A percentile compares a stretch with the other conserved stretches of the same genome.
Evolutionary conservation across 2,329 filamentous ascomycete species (phyloP).

Genomic region (Blastomyces gilchristii): DNA sequence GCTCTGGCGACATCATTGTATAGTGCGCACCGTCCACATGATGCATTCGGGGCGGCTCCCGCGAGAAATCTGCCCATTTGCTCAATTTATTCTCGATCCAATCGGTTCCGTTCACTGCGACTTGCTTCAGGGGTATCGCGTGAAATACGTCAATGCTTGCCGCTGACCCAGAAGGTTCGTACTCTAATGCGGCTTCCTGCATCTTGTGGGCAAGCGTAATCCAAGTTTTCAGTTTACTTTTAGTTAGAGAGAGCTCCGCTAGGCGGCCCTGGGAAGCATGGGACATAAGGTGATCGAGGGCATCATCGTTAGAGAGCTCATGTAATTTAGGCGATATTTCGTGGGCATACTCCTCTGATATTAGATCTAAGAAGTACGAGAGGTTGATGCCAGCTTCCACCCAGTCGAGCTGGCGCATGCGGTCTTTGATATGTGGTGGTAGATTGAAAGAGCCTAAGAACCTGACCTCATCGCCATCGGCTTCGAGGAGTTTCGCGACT

Average conservation of each 20-base stretch:
- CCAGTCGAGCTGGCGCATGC: slow-evolving; percentile 33
- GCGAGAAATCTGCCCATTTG: slow-evolving; percentile 30
- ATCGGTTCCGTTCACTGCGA: slow-evolving; percentile 17
- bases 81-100: slow-evolving; percentile 18
- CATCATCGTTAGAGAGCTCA: slow-evolving; percentile 12
- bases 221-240: slow-evolving; percentile 24
- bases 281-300: slow-evolving; percentile 8
- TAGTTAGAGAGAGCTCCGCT: slow-evolving; percentile 26
- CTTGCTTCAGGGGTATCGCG: slow-evolving; percentile 26
- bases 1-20: slow-evolving; percentile 32
- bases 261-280: slow-evolving; percentile 15
- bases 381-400: slow-evolving; percentile 31
- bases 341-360: slow-evolving; percentile 22
- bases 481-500: slow-evolving; percentile 38
- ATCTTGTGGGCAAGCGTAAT: slow-evolving; percentile 26
- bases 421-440: slow-evolving; percentile 37
- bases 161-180: slow-evolving; percentile 35
- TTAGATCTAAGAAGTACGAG: slow-evolving; percentile 30
- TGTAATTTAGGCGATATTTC: slow-evolving; percentile 13
- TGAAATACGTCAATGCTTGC: slow-evolving; percentile 36
- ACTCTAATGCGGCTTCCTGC: slow-evolving; percentile 33
- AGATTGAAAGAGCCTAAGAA: slow-evolving; percentile 39
- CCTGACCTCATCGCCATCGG: slow-evolving; percentile 23
- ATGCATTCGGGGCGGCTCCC: slow-evolving; percentile 23
- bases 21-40: slow-evolving; percentile 32